Evolutionary conservation across 768 basidiomycete species (phyloP).

Genomic region (Boletus vermiculosoides): DNA sequence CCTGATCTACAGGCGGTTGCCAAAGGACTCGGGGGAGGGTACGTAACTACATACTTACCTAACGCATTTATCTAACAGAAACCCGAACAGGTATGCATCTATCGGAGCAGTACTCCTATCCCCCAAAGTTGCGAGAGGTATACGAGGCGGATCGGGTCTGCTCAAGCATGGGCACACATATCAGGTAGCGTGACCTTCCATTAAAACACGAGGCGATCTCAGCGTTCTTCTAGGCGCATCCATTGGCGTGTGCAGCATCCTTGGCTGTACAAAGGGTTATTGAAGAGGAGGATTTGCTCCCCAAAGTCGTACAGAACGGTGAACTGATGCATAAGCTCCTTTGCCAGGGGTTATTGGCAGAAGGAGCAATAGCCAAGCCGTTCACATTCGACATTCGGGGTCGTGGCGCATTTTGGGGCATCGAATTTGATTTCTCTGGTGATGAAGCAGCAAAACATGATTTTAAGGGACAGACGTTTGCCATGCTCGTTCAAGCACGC

Average conservation of each 20-base stretch:
- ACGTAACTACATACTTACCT: slow-evolving; percentile 21
- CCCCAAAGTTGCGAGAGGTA: slow-evolving; percentile 64
- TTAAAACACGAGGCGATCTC: background rate
- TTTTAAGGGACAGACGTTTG: slow-evolving; percentile 57
- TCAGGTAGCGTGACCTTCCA: slow-evolving; percentile 44
- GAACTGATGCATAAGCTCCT: slow-evolving; percentile 59
- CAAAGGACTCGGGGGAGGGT: slow-evolving; percentile 90
- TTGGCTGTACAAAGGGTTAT: slow-evolving; percentile 81
- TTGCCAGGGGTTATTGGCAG: slow-evolving; percentile 49
- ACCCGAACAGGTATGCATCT: slow-evolving; percentile 58
- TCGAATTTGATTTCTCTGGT: slow-evolving; percentile 74
- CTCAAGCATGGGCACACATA: slow-evolving; percentile 89
- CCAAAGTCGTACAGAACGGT: slow-evolving; percentile 59
- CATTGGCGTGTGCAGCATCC: slow-evolving; percentile 73
- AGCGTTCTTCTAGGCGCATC: slow-evolving; percentile 52
- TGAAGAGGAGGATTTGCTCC: slow-evolving; percentile 64
- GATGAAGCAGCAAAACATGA: slow-evolving; percentile 43
- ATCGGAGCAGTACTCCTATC: slow-evolving; percentile 83
- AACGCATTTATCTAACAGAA: slow-evolving; percentile 5
- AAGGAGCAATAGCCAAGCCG: slow-evolving; percentile 58
- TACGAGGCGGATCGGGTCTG: slow-evolving; percentile 64
- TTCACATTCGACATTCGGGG: slow-evolving; percentile 81
- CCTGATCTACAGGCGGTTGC: slow-evolving; percentile 90
- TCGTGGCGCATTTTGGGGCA: slow-evolving; percentile 77
- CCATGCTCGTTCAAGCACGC: slow-evolving; percentile 66